phyloP scores from a whole-genome alignment of 1,284 basidiomycete genomes.

The Microbotryomycetes sp. region DNA sequence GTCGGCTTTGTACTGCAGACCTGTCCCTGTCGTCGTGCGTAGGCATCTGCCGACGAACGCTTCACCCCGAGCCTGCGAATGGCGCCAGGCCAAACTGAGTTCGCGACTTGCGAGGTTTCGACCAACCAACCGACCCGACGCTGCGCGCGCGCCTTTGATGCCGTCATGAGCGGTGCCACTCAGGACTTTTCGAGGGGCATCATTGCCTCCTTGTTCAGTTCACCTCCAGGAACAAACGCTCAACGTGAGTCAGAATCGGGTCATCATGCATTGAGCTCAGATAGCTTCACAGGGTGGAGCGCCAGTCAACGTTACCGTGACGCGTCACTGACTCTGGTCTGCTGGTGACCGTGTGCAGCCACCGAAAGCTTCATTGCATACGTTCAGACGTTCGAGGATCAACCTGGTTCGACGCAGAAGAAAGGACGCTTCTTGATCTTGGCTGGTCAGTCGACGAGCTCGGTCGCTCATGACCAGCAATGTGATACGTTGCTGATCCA shows the following conservation, averaged over 20 bases:
- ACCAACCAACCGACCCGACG: no score
- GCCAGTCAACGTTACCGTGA: neutral
- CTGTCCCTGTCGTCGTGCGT: no score
- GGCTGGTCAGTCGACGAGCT: constrained; percentile 20
- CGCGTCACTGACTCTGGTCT: neutral
- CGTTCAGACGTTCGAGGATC: constrained; percentile 78
- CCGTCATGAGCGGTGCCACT: neutral
- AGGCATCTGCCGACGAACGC: no score
- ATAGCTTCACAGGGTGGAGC: neutral
- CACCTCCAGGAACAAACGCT: constrained; percentile 38
- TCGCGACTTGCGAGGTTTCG: no score
- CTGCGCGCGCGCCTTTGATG: no score
- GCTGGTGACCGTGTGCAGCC: constrained; percentile 40
- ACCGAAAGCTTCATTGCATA: constrained; percentile 75
- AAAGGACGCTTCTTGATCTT: constrained; percentile 38
- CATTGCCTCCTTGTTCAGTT: constrained; percentile 72
- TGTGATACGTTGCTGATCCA: constrained; percentile 7
- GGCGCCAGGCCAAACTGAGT: no score
- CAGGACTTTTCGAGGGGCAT: constrained; percentile 46
- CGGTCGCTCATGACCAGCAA: neutral
- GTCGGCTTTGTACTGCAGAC: no score
- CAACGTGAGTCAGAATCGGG: constrained; percentile 11
- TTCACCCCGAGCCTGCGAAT: no score
- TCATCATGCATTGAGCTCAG: no score
- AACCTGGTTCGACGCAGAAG: constrained; percentile 45